phyloP scores from a whole-genome alignment of 2,329 filamentous ascomycete genomes.

The Beauveria brongniartii region DNA sequence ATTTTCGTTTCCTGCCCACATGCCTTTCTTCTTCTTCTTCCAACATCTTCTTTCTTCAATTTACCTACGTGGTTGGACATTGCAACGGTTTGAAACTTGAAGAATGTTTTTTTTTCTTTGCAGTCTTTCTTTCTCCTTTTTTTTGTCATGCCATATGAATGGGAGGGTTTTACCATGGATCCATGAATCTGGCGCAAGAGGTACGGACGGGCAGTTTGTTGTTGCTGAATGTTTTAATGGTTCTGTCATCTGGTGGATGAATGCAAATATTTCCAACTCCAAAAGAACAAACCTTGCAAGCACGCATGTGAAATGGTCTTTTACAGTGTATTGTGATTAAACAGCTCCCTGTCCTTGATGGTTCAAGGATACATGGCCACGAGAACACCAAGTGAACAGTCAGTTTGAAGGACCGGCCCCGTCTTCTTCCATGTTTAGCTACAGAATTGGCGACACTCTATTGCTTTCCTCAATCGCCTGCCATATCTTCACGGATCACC shows the following conservation, averaged over 20 bases:
- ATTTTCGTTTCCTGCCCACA: not conserved
- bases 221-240: not conserved
- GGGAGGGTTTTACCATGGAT: not conserved
- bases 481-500: no score
- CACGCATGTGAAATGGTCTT: no score
- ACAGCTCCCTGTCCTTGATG: no score
- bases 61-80: not conserved
- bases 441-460: no score
- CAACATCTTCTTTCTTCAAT: not conserved
- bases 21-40: not conserved
- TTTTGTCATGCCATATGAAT: not conserved
- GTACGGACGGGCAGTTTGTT: not conserved
- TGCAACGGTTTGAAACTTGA: not conserved
- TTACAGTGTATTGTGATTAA: no score
- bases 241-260: not conserved
- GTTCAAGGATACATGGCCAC: no score
- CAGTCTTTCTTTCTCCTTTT: not conserved
- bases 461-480: no score
- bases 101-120: not conserved
- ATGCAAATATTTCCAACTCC: not conserved
- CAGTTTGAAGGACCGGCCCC: no score
- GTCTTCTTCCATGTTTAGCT: no score
- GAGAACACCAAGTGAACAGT: no score
- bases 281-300: no score
- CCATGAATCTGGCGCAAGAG: conserved; percentile 5